Base-by-base conservation (phyloP, 2,329 filamentous ascomycete genomes). In the Exophiala mesophila region DNA sequence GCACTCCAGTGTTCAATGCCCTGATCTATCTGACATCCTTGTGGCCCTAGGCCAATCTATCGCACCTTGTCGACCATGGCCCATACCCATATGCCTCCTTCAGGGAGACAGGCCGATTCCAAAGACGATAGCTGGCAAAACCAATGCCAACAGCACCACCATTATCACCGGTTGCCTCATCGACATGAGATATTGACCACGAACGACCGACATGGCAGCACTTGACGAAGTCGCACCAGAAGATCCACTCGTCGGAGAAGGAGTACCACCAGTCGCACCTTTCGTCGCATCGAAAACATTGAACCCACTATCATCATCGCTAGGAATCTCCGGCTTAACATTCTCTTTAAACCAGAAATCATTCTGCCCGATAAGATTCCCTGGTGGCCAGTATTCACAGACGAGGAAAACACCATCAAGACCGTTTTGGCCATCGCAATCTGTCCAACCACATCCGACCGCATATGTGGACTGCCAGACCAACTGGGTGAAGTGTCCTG, bases 401-500 rank as follows among this genome's bases (percentile, higher is more conserved):
- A 79, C 79, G 1, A 85, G 66, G 60, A 76, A 83, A 77, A 78
- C 85, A 0, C 78, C 79, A 24, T 62, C 63, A 5, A 64, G 61
- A 33, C 47, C 41, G 43, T 54, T 43, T 44, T 37, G 31, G 23
- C 52, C 64, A 34, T 64, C 59, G 44, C 71, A 74, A 49, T 67
- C 54, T 12, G 62, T 57, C 29, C 62, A 61, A 18, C 61, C 74
- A 51, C 74, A 87, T 0, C 80, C 80, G 1, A 83, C 73, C 23
- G 69, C 66, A 5, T 66, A 78, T 1, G 79, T 84, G 17, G 67
- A 61, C 60, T 74, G 77, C 83, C 83, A 87, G 4, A 87, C 82
- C 5, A 87, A 61, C 66, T 86, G 82, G 1, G 82, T 83, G 54
- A 87, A 87, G 59, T 86, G 82, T 0, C 82, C 83, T 13, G 82